Evolutionary conservation across 2,329 filamentous ascomycete species (phyloP).

Genomic region (Trichoderma oligosporum): DNA sequence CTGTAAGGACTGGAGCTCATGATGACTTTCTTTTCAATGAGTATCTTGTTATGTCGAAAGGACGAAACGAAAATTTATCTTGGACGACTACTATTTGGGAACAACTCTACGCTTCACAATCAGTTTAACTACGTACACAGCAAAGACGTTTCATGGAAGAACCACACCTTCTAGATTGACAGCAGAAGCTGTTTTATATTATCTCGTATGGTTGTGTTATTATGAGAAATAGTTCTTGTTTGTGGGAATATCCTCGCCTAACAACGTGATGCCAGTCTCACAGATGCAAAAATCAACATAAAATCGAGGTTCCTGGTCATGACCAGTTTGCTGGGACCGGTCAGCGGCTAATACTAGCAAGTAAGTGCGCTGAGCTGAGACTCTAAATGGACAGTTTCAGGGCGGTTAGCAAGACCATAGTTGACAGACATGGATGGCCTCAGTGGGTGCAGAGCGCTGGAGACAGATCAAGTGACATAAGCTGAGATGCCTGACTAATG

Average conservation of each 20-base stretch:
- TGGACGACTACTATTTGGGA: neutral
- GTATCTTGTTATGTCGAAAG: too few species aligned
- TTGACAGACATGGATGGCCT: neutral
- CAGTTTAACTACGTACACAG: too few species aligned
- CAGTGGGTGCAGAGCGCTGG: neutral
- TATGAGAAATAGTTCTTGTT: neutral
- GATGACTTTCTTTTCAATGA: neutral
- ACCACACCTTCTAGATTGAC: too few species aligned
- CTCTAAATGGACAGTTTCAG: neutral
- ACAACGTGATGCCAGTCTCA: neutral
- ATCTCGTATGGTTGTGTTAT: too few species aligned
- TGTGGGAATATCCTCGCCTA: neutral
- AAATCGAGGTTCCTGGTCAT: neutral
- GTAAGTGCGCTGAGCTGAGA: neutral
- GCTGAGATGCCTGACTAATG: neutral
- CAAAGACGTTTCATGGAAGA: too few species aligned
- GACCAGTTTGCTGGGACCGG: neutral
- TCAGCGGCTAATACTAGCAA: neutral
- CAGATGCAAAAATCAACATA: neutral
- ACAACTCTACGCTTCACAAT: neutral
- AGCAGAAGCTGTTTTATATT: too few species aligned
- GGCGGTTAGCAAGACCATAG: neutral
- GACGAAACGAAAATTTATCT: too few species aligned
- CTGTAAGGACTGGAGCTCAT: slow-evolving; percentile 20
- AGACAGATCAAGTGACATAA: neutral